Evolutionary conservation across 108 stramenopile species (phyloP), one percentile per base, ranked within the genome.

Genomic region (Cyclotella baltica): DNA sequence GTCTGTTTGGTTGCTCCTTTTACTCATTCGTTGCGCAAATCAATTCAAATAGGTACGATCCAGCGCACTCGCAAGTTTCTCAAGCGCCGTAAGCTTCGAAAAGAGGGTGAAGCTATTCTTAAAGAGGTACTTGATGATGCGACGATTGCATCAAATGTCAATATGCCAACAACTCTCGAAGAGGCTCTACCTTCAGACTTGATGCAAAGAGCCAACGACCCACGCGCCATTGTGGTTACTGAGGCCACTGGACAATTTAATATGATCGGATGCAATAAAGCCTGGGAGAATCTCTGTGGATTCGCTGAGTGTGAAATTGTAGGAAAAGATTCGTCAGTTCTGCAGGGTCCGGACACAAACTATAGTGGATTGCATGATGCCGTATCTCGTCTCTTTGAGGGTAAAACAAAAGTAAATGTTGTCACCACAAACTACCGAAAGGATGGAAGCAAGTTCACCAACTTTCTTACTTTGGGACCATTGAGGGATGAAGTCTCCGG

Each of bases 231-330:
- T 76, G 75, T 76, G 3, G 75, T 76, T 30, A 76, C 75, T 6
- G 75, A 76, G 57, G 53, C 55, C 8, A 68, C 66, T 20, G 57
- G 67, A 4, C 13, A 13, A 15, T 76, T 50, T 25, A 61, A 67
- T 28, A 67, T 76, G 47, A 59, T 76, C 10, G 75, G 75, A 23
- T 76, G 75, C n/a, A 76, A 76, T 34, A 76, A 76, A 31, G 66
- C 75, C 1, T 76, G 75, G 75, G 75, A 76, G 51, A 65, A 75
- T 66, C 55, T 75, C 5, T 75, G 74, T 53, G 74, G 74, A 0
- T 75, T 57, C 38, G 64, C 63, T 19, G 74, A 75, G 38, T 57
- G 43, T n/a, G 74, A 75, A 43, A 65, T 65, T 28, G 38, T 66
- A 29, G 74, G 74, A 0, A 56, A 65, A 29, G 52, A 55, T 25